Conservation (phyloP, 345 rosid species). For the Passiflora organensis region DNA sequence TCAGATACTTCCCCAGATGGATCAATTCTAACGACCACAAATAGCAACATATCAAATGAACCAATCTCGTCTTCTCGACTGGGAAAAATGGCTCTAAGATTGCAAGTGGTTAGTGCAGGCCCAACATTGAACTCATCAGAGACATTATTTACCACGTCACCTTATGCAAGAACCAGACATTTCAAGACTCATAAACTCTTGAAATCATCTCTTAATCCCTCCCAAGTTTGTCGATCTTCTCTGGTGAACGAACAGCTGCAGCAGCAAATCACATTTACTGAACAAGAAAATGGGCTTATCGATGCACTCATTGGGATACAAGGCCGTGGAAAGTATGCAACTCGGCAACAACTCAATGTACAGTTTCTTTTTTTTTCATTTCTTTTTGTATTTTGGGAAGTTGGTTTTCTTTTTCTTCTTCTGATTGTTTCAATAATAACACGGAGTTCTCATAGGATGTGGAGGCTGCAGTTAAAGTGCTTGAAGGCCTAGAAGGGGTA, state of each 20-base stretch:
- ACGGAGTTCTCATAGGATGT: constrained; percentile 44
- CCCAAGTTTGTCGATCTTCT: too few relatives aligned
- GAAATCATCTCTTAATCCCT: too few relatives aligned
- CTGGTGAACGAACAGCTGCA: background rate
- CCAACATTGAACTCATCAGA: too few relatives aligned
- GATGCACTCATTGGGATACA: constrained; percentile 89
- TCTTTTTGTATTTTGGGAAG: background rate
- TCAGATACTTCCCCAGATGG: too few relatives aligned
- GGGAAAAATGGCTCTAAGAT: background rate
- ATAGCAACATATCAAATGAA: too few relatives aligned
- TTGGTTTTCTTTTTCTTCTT: background rate
- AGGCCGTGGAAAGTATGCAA: constrained; percentile 85
- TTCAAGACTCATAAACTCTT: too few relatives aligned
- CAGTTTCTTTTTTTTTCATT: background rate
- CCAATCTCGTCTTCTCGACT: background rate
- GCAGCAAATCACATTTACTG: constrained; percentile 37
- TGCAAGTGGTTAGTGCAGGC: too few relatives aligned
- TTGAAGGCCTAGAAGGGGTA: constrained; percentile 67
- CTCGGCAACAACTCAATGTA: constrained; percentile 73
- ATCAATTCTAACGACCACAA: too few relatives aligned
- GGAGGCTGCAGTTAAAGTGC: constrained; percentile 59
- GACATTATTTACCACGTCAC: too few relatives aligned
- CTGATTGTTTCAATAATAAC: background rate
- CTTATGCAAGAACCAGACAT: too few relatives aligned
- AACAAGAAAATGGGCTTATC: constrained; percentile 62